Conservation (phyloP, 768 basidiomycete genomes). For the Rhodotorula babjevae region DNA sequence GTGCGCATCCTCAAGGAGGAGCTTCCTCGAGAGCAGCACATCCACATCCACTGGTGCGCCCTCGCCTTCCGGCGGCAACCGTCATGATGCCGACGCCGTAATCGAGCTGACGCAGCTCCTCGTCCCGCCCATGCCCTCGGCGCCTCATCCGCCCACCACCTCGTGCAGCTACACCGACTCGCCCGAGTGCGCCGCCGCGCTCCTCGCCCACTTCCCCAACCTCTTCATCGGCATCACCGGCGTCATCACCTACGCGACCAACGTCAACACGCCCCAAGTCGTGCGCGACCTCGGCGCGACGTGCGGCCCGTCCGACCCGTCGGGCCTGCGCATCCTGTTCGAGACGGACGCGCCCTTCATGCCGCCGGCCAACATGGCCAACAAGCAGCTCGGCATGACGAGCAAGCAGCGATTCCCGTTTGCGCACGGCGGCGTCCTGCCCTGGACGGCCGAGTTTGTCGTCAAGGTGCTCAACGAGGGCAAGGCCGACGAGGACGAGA, state of each 20-base stretch:
- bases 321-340: conserved; percentile 45
- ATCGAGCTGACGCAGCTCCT: too few relatives aligned
- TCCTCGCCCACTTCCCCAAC: conserved; percentile 73
- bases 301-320: conserved; percentile 41
- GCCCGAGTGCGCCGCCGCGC: conserved; percentile 64
- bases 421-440: conserved; percentile 74
- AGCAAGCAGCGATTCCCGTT: conserved; percentile 54
- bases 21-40: conserved; percentile 68
- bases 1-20: conserved; percentile 70
- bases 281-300: conserved; percentile 55
- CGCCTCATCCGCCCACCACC: too few relatives aligned
- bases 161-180: conserved; percentile 57
- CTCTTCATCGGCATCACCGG: conserved; percentile 80
- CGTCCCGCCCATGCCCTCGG: too few relatives aligned
- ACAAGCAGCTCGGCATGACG: conserved; percentile 51
- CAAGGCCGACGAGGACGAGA: conserved; percentile 44
- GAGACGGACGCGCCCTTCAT: conserved; percentile 88
- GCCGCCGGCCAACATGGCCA: conserved; percentile 65
- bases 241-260: conserved; percentile 73
- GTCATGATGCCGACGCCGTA: too few relatives aligned
- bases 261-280: conserved; percentile 64
- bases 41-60: conserved; percentile 76
- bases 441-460: conserved; percentile 76
- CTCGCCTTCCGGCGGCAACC: neutral
- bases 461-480: conserved; percentile 51